Percentiles rank a stretch among this genome's conserved stretches.
Conservation (phyloP, 2,329 filamentous ascomycete species). For the Alternaria triticimaculans region DNA sequence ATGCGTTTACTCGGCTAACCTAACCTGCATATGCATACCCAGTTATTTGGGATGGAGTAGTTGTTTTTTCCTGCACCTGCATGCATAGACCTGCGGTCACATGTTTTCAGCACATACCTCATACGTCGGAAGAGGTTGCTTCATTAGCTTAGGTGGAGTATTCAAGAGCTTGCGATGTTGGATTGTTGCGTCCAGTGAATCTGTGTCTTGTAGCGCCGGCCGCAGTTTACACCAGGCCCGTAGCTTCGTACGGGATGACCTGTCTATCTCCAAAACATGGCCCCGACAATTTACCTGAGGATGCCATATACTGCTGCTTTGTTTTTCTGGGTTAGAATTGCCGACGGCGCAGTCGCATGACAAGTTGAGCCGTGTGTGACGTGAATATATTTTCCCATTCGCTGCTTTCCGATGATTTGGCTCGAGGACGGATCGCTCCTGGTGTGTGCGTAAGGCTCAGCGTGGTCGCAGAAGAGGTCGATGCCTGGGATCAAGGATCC, state of each 20-base stretch:
- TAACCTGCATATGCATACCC: constrained; percentile 20
- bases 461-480: constrained; percentile 13
- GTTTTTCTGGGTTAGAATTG: neutral
- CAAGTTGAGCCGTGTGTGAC: constrained; percentile 2
- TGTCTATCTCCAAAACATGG: neutral
- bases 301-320: neutral
- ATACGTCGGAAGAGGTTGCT: neutral
- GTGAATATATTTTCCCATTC: constrained; percentile 6
- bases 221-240: neutral
- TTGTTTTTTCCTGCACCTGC: constrained; percentile 11
- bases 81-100: constrained; percentile 24
- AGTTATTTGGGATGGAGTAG: constrained; percentile 8
- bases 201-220: neutral
- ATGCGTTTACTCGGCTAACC: constrained; percentile 11
- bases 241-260: neutral
- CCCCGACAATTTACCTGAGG: neutral
- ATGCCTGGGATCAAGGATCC: neutral
- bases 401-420: neutral
- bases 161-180: neutral
- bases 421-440: neutral
- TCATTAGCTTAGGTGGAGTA: neutral
- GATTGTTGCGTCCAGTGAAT: neutral
- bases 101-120: constrained; percentile 16
- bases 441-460: constrained; percentile 10
- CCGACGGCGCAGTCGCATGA: constrained; percentile 8